phyloP scores from a whole-genome alignment of 176 grass and related monocot genomes.

The Oropetium thomaeum region DNA sequence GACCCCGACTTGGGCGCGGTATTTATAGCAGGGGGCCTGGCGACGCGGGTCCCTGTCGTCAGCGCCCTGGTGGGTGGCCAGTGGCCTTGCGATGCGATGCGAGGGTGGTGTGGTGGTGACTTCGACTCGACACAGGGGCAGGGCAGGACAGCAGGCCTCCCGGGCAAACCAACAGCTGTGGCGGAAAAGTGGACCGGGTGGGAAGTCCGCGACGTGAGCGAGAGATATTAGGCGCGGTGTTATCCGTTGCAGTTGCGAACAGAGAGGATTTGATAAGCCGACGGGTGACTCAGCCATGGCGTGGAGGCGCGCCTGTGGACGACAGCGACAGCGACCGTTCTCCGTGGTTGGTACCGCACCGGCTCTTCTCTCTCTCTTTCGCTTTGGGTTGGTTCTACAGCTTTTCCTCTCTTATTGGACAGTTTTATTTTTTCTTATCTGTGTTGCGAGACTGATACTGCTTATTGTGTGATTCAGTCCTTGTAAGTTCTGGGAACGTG shows the following conservation, averaged over 20 bases:
- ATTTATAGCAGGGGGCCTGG: slow-evolving; percentile 21
- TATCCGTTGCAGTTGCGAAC: too few relatives aligned
- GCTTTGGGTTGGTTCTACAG: too few relatives aligned
- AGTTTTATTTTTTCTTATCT: too few relatives aligned
- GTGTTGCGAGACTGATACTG: too few relatives aligned
- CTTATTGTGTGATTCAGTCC: too few relatives aligned
- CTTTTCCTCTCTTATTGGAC: too few relatives aligned
- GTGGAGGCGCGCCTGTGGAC: slow-evolving; percentile 35
- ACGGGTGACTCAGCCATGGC: slow-evolving; percentile 57
- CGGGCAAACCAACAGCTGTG: not conserved
- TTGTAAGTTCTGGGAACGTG: too few relatives aligned
- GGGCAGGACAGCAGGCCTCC: too few relatives aligned
- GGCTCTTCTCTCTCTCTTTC: too few relatives aligned
- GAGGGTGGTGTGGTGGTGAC: too few relatives aligned
- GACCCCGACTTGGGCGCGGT: not conserved
- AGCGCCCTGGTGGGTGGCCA: not conserved
- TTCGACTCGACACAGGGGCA: not conserved
- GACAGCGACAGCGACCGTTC: slow-evolving; percentile 4
- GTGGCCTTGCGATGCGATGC: too few relatives aligned
- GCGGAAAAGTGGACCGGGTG: not conserved
- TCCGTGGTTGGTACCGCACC: not conserved
- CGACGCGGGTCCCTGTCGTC: not conserved
- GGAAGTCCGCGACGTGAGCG: too few relatives aligned
- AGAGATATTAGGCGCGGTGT: slow-evolving; percentile 8
- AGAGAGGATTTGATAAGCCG: not conserved